phyloP scores from a whole-genome alignment of 1,139 yeast genomes.

The Taphrina wiesneri region DNA sequence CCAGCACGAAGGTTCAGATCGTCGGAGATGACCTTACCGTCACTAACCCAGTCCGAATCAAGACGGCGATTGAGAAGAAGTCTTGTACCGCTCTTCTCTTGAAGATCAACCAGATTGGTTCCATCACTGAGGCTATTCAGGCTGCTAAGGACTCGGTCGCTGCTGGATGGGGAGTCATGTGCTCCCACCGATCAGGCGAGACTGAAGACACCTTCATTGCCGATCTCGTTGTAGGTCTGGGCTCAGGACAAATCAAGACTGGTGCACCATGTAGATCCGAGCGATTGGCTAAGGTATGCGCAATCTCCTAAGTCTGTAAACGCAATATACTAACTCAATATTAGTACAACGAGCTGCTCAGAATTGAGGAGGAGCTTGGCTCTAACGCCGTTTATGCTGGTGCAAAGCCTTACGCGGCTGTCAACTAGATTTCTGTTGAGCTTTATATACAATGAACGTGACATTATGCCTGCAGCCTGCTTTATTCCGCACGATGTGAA shows the following conservation, averaged over 20 bases:
- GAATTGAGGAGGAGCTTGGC: conserved; percentile 97
- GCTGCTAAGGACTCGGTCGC: conserved; percentile 89
- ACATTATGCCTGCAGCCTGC: neutral
- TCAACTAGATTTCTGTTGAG: neutral
- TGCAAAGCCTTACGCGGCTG: conserved; percentile 19
- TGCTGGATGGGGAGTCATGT: conserved; percentile 98
- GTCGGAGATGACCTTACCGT: conserved; percentile 98
- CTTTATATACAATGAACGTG: neutral
- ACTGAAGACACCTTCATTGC: conserved; percentile 98
- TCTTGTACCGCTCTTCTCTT: conserved; percentile 87
- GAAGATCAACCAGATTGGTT: conserved; percentile 90
- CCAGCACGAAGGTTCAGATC: conserved; percentile 73
- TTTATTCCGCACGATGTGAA: too few relatives aligned
- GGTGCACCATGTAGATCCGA: conserved; percentile 99
- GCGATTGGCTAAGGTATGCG: conserved; percentile 78
- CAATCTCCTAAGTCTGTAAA: neutral
- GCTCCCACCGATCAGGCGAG: conserved; percentile 98
- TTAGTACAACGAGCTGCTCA: conserved; percentile 75
- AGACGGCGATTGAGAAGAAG: conserved; percentile 92
- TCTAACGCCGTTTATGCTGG: conserved; percentile 83
- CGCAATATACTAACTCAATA: neutral
- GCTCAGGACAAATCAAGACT: conserved; percentile 97
- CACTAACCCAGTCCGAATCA: conserved; percentile 91
- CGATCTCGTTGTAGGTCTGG: conserved; percentile 92
- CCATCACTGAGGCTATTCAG: conserved; percentile 84